Evolutionary conservation across 371 early-diverging fungal genomes (phyloP).

Genomic region (Actinomucor elegans): DNA sequence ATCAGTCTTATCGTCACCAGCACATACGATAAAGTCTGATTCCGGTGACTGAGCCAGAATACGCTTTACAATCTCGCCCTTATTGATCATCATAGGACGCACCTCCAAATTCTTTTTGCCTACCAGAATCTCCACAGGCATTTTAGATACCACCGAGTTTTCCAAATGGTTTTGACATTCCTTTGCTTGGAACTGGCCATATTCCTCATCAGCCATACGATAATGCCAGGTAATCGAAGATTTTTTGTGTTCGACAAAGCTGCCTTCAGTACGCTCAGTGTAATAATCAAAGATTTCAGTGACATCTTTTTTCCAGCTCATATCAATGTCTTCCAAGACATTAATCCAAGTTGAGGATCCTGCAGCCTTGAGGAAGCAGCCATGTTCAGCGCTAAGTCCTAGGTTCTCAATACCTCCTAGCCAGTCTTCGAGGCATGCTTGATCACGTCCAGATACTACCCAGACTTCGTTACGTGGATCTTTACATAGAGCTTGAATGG

Average conservation of each 20-base stretch:
- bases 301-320: constrained; percentile 89
- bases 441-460: constrained; percentile 91
- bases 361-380: constrained; percentile 85
- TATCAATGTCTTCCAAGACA: constrained; percentile 72
- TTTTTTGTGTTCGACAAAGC: constrained; percentile 83
- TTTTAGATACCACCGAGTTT: constrained; percentile 77
- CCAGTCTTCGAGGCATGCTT: constrained; percentile 78
- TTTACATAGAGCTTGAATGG: constrained; percentile 60
- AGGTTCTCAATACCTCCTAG: constrained; percentile 77
- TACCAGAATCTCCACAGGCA: constrained; percentile 89
- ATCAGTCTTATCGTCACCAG: constrained; percentile 96
- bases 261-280: constrained; percentile 88
- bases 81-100: constrained; percentile 76
- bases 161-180: constrained; percentile 92
- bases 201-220: constrained; percentile 84
- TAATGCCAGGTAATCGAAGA: constrained; percentile 92
- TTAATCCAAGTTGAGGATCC: constrained; percentile 68
- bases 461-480: constrained; percentile 87
- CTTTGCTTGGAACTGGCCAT: constrained; percentile 82
- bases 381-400: constrained; percentile 79
- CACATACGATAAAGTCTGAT: constrained; percentile 90
- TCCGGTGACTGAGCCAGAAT: constrained; percentile 58
- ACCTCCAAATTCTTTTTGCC: constrained; percentile 98
- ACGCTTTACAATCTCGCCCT: constrained; percentile 94
- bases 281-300: constrained; percentile 88